Conservation (phyloP, 305 asterid genomes). For the Salvia sclarea region DNA sequence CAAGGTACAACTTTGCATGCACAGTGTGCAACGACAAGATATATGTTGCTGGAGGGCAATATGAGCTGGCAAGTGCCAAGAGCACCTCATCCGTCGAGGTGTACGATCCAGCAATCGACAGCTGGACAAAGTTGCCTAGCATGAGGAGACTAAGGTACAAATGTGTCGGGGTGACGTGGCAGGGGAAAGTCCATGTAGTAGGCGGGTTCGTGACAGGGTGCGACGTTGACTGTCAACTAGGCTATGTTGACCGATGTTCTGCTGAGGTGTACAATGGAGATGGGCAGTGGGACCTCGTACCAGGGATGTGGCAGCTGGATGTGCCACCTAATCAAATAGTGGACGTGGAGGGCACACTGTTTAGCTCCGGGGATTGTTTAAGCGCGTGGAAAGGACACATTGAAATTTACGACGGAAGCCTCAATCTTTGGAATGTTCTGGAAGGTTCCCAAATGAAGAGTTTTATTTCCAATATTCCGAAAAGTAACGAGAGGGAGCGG, state of each 20-base stretch:
- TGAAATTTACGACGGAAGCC: conserved; percentile 42
- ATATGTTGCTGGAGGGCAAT: conserved; percentile 49
- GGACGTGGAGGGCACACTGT: conserved; percentile 35
- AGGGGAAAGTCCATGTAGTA: conserved; percentile 45
- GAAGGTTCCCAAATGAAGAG: conserved; percentile 42
- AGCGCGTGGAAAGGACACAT: conserved; percentile 55
- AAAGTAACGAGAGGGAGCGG: not conserved
- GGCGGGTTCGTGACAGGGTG: conserved; percentile 46
- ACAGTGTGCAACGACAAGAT: conserved; percentile 40
- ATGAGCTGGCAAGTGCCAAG: conserved; percentile 33
- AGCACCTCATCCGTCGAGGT: conserved; percentile 44
- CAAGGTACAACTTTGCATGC: conserved; percentile 51
- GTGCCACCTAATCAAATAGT: conserved; percentile 55
- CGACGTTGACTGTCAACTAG: not conserved
- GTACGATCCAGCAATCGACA: conserved; percentile 32
- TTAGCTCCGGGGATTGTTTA: conserved; percentile 50
- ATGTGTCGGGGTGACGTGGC: conserved; percentile 48
- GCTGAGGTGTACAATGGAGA: conserved; percentile 42
- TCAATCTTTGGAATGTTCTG: conserved; percentile 41
- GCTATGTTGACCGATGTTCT: conserved; percentile 39
- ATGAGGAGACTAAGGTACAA: conserved; percentile 47
- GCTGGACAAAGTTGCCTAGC: conserved; percentile 41
- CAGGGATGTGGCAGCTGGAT: conserved; percentile 49
- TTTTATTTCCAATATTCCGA: not conserved
- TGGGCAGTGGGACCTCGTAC: conserved; percentile 39